These are phyloP conservation scores for Entophlyctis helioformis DNA, from an alignment of 192 early-diverging fungal species.

Conservation along the genomic window DNA sequence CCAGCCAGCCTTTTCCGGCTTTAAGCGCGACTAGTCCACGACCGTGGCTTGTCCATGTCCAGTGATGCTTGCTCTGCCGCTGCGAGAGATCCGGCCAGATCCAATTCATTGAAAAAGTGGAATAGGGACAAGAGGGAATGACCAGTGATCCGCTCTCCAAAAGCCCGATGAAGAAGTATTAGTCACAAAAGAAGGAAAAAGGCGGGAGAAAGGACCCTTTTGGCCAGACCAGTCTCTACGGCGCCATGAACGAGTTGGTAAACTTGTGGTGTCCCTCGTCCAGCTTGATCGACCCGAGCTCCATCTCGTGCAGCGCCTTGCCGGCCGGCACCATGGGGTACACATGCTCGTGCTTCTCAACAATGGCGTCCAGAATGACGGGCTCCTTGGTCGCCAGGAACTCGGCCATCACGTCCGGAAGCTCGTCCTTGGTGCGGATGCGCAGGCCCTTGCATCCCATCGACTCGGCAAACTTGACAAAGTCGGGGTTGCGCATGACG, in stretches of 20 bases:
- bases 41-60: too few relatives aligned
- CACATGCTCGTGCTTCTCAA: constrained; percentile 87
- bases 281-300: constrained; percentile 25
- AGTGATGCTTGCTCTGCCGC: too few relatives aligned
- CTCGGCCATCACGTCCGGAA: constrained; percentile 75
- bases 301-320: constrained; percentile 78
- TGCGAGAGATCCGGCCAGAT: too few relatives aligned
- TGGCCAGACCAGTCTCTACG: constrained; percentile 10
- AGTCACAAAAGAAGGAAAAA: too few relatives aligned
- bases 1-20: too few relatives aligned
- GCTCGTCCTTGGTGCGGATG: constrained; percentile 69
- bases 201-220: too few relatives aligned
- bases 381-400: constrained; percentile 77
- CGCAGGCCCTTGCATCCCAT: constrained; percentile 87
- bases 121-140: too few relatives aligned
- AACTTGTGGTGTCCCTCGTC: constrained; percentile 41
- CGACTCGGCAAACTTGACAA: constrained; percentile 89
- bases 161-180: too few relatives aligned
- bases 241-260: constrained; percentile 33
- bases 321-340: constrained; percentile 97
- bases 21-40: too few relatives aligned
- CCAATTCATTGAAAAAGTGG: too few relatives aligned
- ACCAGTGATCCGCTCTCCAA: too few relatives aligned
- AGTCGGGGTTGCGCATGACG: constrained; percentile 92
- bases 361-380: constrained; percentile 81